phyloP scores from a whole-genome alignment of 2,329 filamentous ascomycete species.

The Aspergillus japonicus region DNA sequence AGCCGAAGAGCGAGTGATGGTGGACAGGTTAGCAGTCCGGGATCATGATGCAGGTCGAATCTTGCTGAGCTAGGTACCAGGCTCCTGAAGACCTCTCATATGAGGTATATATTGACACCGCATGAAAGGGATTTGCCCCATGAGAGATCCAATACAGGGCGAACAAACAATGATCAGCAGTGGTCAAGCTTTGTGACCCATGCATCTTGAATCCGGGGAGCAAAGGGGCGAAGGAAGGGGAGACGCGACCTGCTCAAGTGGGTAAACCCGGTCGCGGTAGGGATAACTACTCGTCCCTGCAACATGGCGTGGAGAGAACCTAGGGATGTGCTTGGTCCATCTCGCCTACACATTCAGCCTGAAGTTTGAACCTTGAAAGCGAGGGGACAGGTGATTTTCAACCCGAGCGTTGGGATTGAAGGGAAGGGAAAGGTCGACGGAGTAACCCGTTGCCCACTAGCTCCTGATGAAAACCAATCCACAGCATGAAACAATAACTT shows the following conservation, averaged over 20 bases:
- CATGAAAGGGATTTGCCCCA: too few relatives aligned
- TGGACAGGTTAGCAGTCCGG: background rate
- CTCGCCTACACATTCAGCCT: background rate
- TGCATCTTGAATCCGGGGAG: conserved; percentile 11
- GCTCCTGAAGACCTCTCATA: background rate
- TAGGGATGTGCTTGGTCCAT: background rate
- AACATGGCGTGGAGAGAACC: conserved; percentile 1
- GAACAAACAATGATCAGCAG: conserved; percentile 8
- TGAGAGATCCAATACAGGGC: background rate
- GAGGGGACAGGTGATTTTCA: background rate
- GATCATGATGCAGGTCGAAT: background rate
- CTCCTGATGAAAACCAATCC: background rate
- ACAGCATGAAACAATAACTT: background rate
- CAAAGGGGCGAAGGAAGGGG: background rate
- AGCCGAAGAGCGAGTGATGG: background rate
- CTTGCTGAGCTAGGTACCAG: too few relatives aligned
- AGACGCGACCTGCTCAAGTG: conserved; percentile 1
- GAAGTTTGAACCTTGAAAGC: background rate
- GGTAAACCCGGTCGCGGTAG: conserved; percentile 6
- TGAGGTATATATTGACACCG: background rate
- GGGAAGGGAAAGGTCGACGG: background rate
- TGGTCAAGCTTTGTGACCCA: conserved; percentile 15
- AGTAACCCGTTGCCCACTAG: background rate
- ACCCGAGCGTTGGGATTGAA: background rate
- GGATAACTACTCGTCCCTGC: background rate